Percentiles rank a stretch among this genome's conserved stretches.
These are phyloP conservation scores for Amylocystis lapponica DNA, from an alignment of 768 basidiomycete genomes.

Conservation along the genomic window DNA sequence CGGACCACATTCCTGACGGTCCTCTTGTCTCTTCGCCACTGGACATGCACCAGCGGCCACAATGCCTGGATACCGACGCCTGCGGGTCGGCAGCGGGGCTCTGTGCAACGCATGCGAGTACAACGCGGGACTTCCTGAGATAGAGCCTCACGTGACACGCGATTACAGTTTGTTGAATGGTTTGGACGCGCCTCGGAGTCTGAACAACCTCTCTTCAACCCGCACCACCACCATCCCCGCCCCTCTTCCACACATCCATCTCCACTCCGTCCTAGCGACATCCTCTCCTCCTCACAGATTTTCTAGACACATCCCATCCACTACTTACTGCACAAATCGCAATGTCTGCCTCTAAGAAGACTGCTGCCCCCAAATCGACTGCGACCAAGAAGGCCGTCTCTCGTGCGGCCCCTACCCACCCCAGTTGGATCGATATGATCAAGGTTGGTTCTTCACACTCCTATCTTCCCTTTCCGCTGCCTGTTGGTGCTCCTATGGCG, in stretches of 20 bases:
- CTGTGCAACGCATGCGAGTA: no score
- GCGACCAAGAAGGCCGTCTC: conserved; percentile 38
- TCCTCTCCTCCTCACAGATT: conserved; percentile 12
- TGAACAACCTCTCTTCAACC: conserved; percentile 27
- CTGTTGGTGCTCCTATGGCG: not conserved
- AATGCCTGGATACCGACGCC: no score
- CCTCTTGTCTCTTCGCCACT: no score
- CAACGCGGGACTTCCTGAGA: conserved; percentile 12
- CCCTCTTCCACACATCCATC: conserved; percentile 16
- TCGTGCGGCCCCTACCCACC: conserved; percentile 40
- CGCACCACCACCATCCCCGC: conserved; percentile 45
- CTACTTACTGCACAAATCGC: conserved; percentile 30
- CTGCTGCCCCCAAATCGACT: conserved; percentile 43
- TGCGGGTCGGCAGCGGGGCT: no score
- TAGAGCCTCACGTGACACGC: conserved; percentile 27
- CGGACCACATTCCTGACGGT: no score
- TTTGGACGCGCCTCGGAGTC: conserved; percentile 29
- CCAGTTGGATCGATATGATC: conserved; percentile 74
- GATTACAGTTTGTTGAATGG: conserved; percentile 30
- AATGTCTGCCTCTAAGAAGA: conserved; percentile 32
- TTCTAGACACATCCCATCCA: conserved; percentile 9
- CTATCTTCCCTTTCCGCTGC: conserved; percentile 8
- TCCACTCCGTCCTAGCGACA: conserved; percentile 14
- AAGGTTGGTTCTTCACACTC: conserved; percentile 42
- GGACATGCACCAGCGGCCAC: no score